Base-by-base conservation (phyloP, 176 grass and related monocot genomes). In the Cenchrus americanus region DNA sequence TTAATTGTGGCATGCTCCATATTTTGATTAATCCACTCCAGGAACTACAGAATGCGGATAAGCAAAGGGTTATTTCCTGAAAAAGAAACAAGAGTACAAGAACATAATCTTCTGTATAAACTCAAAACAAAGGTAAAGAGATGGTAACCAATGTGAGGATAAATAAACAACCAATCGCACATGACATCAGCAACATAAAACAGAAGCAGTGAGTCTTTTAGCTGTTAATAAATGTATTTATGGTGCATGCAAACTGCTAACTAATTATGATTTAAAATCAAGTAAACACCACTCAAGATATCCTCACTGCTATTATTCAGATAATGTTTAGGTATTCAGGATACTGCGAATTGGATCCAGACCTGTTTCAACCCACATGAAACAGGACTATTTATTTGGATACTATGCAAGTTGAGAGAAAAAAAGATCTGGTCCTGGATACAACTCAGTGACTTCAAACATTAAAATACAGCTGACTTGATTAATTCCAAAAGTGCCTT, bases 1-100 rank as follows among this genome's bases (percentile, higher is more conserved):
- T 89, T 87, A 94, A 82, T 48, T 98, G 87, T 37, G 96, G 96
- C 96, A 98, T 98, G 86, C 85, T 95, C 96, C 96, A 98, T 76
- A 98, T 66, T 86, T 93, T 93, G 66, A 94, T 88, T 55, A 88
- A 88, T 41, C 96, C 96, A 71, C 89, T 95, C 89, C 93, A 98
- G 13, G 96, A 86, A 87, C 96, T 98, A 85, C 69, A 82, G 17
- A 77, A 73, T 44, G 42, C 21, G 75, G 50, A 85, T 37, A 80
- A 73, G 57, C 18, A 84, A 85, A 85, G 67, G 46, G 75, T 89
- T 55, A 84, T 78, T 86, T 66, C 51, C 53, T 79, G 85, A 80
- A 85, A 86, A 85, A 50, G 52, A 85, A 80, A 26, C 32, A 87
- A 51, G 55, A 62, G 61, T 72, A 65, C 55, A 63, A 77, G 11